These are phyloP conservation scores for Aspergillus ibericus DNA, from an alignment of 2,329 filamentous ascomycete species.

Conservation along the genomic window DNA sequence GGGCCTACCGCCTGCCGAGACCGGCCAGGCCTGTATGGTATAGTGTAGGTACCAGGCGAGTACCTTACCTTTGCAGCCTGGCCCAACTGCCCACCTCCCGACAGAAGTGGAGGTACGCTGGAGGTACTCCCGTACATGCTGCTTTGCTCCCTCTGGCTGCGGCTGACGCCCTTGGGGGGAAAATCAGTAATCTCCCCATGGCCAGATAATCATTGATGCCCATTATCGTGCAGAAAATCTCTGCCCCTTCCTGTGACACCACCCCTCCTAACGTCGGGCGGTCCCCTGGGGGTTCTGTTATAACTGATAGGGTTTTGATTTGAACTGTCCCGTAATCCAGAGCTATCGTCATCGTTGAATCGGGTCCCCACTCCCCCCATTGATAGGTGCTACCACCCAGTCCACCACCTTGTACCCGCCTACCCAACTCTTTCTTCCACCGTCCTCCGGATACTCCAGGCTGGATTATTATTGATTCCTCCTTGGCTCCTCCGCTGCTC, in stretches of 20 bases:
- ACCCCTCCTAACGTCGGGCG: neutral
- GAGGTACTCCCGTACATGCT: neutral
- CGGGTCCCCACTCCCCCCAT: constrained; percentile 6
- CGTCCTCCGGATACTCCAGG: no score
- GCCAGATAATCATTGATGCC: neutral
- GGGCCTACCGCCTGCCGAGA: neutral
- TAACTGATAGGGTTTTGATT: no score
- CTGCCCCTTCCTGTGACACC: constrained; percentile 8
- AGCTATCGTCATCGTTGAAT: constrained; percentile 10
- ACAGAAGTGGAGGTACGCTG: neutral
- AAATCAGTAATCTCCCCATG: no score
- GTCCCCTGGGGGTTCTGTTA: neutral
- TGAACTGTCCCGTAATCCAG: neutral
- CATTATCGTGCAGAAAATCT: constrained; percentile 1
- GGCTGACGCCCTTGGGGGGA: neutral
- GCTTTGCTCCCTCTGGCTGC: neutral
- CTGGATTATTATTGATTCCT: no score
- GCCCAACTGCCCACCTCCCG: neutral
- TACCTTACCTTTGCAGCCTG: neutral
- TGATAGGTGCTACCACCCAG: constrained; percentile 8
- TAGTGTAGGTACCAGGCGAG: neutral
- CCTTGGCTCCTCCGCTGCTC: neutral
- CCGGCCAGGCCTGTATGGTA: neutral
- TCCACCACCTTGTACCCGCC: neutral
- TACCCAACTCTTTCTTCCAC: neutral